These are phyloP conservation scores for Ephemerocybe angulata DNA, from an alignment of 768 basidiomycete species.

Conservation along the genomic window DNA sequence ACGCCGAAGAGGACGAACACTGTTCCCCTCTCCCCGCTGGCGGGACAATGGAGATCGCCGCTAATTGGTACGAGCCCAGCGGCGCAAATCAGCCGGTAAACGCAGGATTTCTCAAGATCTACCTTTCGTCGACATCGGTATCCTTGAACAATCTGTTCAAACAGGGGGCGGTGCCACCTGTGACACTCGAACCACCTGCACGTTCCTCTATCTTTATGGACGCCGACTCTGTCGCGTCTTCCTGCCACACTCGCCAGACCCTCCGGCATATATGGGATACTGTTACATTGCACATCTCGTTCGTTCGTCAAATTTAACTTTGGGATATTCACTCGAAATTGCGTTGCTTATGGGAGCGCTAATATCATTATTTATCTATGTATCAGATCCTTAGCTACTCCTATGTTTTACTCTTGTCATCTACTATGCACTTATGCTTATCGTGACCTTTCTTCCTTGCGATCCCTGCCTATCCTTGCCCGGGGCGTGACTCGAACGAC, in stretches of 20 bases:
- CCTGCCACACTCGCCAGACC: slow-evolving; percentile 5
- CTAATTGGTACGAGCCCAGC: not conserved
- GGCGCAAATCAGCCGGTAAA: slow-evolving; percentile 23
- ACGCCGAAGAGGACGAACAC: slow-evolving; percentile 22
- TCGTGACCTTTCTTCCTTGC: no score
- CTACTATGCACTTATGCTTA: no score
- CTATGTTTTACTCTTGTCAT: no score
- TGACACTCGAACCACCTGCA: not conserved
- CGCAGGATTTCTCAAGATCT: slow-evolving; percentile 55
- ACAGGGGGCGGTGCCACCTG: not conserved
- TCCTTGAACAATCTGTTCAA: slow-evolving; percentile 48
- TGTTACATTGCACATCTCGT: slow-evolving; percentile 1
- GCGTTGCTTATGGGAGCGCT: no score
- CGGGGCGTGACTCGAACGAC: no score
- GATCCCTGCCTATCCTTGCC: no score
- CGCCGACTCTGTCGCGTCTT: not conserved
- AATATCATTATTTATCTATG: no score
- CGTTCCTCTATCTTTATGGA: slow-evolving; percentile 1
- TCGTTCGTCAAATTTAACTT: slow-evolving; percentile 2
- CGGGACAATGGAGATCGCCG: slow-evolving; percentile 2
- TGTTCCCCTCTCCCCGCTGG: slow-evolving; percentile 30
- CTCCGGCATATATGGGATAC: slow-evolving; percentile 4
- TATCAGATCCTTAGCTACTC: no score
- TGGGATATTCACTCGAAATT: no score
- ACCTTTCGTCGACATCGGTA: slow-evolving; percentile 50